phyloP scores from a whole-genome alignment of 2,329 filamentous ascomycete species.

The Aspergillus oerlinghausenensis region DNA sequence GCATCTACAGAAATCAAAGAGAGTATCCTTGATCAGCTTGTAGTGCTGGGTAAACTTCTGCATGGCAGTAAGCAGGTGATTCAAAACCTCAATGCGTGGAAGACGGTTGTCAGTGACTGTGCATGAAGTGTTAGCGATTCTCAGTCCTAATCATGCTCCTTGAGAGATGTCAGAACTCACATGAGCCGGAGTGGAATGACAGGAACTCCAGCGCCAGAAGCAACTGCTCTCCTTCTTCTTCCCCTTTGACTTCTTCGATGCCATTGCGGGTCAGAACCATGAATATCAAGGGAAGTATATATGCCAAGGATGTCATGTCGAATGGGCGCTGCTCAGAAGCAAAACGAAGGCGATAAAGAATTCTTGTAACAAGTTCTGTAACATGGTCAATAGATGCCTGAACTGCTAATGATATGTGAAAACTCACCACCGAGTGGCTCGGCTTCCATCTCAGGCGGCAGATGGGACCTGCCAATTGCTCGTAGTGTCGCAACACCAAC shows the following conservation, averaged over 20 bases:
- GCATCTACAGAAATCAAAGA: slow-evolving; percentile 78
- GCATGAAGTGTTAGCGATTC: not conserved
- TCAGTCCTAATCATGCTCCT: not conserved
- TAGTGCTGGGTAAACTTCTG: slow-evolving; percentile 88
- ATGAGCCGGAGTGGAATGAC: slow-evolving; percentile 80
- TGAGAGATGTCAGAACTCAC: slow-evolving; percentile 33
- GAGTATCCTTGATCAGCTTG: slow-evolving; percentile 88
- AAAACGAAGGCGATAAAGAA: slow-evolving; percentile 86
- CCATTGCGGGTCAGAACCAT: slow-evolving; percentile 74
- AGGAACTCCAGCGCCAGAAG: slow-evolving; percentile 85
- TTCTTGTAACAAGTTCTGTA: slow-evolving; percentile 67
- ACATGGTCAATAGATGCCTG: slow-evolving; percentile 11
- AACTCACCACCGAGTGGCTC: slow-evolving; percentile 69
- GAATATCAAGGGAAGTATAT: slow-evolving; percentile 77
- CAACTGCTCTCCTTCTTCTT: slow-evolving; percentile 84
- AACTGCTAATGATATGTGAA: not conserved
- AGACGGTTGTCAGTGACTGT: slow-evolving; percentile 64
- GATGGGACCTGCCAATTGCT: slow-evolving; percentile 66
- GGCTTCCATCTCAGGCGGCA: slow-evolving; percentile 67
- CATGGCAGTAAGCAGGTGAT: slow-evolving; percentile 73
- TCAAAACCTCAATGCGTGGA: slow-evolving; percentile 69
- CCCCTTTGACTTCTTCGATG: slow-evolving; percentile 57
- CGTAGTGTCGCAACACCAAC: slow-evolving; percentile 83
- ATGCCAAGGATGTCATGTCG: slow-evolving; percentile 80
- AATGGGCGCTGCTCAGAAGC: slow-evolving; percentile 91